phyloP scores from a whole-genome alignment of 1,284 basidiomycete genomes.

The Microbotryum scabiosae region DNA sequence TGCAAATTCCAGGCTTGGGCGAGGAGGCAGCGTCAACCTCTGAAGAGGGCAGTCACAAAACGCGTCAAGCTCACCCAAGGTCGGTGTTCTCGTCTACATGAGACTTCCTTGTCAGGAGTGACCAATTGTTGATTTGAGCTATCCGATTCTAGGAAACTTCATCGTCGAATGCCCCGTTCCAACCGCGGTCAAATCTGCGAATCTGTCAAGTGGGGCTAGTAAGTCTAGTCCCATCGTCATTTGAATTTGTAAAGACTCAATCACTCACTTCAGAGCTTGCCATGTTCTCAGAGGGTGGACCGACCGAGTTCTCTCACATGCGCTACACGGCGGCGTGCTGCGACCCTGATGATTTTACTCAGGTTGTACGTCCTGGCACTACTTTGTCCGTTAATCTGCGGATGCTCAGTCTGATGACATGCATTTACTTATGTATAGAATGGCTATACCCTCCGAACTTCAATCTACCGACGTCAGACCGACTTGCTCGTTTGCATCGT shows the following conservation, averaged over 20 bases:
- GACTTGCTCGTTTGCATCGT: conserved; percentile 66
- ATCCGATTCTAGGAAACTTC: conserved; percentile 57
- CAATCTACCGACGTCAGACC: conserved; percentile 79
- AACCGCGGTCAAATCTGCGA: conserved; percentile 49
- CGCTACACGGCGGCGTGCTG: conserved; percentile 80
- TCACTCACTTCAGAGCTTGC: not conserved
- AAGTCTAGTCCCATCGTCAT: conserved; percentile 2
- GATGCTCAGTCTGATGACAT: not conserved
- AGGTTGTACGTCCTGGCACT: conserved; percentile 32
- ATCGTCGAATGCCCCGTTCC: conserved; percentile 57
- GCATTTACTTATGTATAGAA: conserved; percentile 41
- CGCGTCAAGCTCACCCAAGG: too few relatives aligned
- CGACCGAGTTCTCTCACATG: conserved; percentile 84
- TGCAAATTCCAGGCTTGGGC: too few relatives aligned
- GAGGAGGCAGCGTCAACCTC: too few relatives aligned
- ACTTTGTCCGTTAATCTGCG: not conserved
- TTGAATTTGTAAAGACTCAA: not conserved
- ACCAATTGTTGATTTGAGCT: too few relatives aligned
- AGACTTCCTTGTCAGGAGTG: too few relatives aligned
- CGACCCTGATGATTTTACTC: conserved; percentile 87
- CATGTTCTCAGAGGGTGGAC: conserved; percentile 44
- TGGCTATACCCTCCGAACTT: conserved; percentile 71
- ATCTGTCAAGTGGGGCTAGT: conserved; percentile 23
- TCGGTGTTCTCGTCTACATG: too few relatives aligned
- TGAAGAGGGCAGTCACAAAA: too few relatives aligned